phyloP scores from a whole-genome alignment of 2,329 filamentous ascomycete genomes.

The Arthroderma sp. region DNA sequence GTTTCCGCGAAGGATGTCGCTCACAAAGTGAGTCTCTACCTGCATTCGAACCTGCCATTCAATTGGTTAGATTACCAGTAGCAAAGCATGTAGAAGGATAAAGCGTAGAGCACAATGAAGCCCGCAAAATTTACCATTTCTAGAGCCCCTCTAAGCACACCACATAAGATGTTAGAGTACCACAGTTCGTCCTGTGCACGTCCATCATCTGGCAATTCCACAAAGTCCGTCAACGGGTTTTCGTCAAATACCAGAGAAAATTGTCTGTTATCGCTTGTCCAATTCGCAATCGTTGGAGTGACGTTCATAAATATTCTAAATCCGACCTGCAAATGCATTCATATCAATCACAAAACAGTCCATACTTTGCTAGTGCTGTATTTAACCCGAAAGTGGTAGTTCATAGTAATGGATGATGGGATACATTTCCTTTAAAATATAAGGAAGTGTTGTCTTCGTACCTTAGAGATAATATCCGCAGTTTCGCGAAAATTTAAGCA shows the following conservation, averaged over 20 bases:
- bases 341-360: background rate
- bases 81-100: background rate
- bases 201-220: slow-evolving; percentile 91
- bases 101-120: slow-evolving; percentile 5
- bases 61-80: background rate
- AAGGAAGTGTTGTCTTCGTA: slow-evolving; percentile 23
- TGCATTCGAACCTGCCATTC: slow-evolving; percentile 70
- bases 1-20: slow-evolving; percentile 80
- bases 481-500: slow-evolving; percentile 92
- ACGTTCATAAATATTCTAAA: slow-evolving; percentile 99
- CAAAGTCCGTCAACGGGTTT: slow-evolving; percentile 92
- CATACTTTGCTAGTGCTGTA: too few species aligned
- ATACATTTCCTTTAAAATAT: background rate
- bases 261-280: slow-evolving; percentile 90
- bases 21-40: slow-evolving; percentile 91
- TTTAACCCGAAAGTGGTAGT: too few species aligned
- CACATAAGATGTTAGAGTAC: slow-evolving; percentile 96
- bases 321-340: slow-evolving; percentile 51
- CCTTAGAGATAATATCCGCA: slow-evolving; percentile 90
- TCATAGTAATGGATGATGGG: too few species aligned
- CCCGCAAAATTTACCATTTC: slow-evolving; percentile 61
- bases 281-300: slow-evolving; percentile 83
- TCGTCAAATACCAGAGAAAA: slow-evolving; percentile 96
- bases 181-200: slow-evolving; percentile 91
- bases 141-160: slow-evolving; percentile 74